Evolutionary conservation across 129 eudicot species (phyloP), one percentile per base, ranked within the genome.

Genomic region (Deinandra increscens): DNA sequence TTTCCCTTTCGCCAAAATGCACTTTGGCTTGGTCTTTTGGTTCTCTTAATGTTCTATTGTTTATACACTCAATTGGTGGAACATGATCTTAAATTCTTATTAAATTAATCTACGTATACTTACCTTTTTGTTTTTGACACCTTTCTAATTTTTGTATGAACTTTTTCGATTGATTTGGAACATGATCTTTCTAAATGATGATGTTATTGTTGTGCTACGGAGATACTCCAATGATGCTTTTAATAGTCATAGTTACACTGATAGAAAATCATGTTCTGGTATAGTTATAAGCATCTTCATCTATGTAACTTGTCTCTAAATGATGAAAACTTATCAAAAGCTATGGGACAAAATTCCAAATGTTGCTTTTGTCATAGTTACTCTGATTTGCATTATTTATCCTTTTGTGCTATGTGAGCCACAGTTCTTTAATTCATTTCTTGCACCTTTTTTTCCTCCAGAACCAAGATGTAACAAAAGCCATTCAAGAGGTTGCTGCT

Each of bases 401-500:
- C 12, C 29, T 15, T 19, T 46, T 3, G 15, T 0, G 43, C 5
- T 12, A 9, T 9, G 64, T 43, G 5, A 26, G 31, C 31, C 31
- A 78, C 50, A 5, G 60, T 19, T 9, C 33, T 9, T 53, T 6
- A 13, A 31, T 60, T 60, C 2, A 34, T 67, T 42, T 44, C 14
- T 4, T 2, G 11, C 15, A 6, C 44, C 6, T 51, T 15, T 60
- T 31, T 33, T 83, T 23, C 0, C 48, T 60, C 50, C 85, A 92
- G 96, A 92, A 86, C 66, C 88, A 81, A 83, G 98, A 88, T 70
- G 98, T 88, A 29, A 88, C 96, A 0, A 87, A 86, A 70, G 96
- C 96, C 60, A 82, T 92, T 66, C 96, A 91, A 82, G 86, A 91
- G 78, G 97, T 91, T 78, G 95, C 98, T 66, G 95, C 89, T 43